Base-by-base conservation (phyloP, 1,284 basidiomycete genomes). In the Apiotrichum montevideense region DNA sequence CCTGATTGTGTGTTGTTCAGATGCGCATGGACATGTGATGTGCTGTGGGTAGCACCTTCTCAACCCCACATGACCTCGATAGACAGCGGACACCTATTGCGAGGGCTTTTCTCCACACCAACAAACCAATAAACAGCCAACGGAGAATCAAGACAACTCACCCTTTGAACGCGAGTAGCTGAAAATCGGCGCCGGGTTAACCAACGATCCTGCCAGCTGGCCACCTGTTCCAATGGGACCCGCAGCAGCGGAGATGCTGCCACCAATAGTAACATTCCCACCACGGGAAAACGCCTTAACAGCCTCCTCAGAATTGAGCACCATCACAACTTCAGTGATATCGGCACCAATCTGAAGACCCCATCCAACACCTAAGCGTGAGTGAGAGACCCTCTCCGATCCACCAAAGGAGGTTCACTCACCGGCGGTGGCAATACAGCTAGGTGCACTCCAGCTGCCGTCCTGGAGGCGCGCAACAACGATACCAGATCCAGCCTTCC, bases 211-310 rank as follows among this genome's bases (percentile, higher is more conserved):
- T 66, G 94, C 87, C 7, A 97, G 85, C 56, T 89, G 88, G 0
- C 89, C 95, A 9, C 96, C 96, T 0, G 94, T 97, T 0, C 95
- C 96, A 62, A 98, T 89, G 0, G 95, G 95, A 0, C 93, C 92
- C 8, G 90, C 91, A 0, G 87, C 81, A 1, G 89, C 90, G 52
- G 85, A 86, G 66, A 93, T 81, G 65, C 87, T 88, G 0, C 82
- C 82, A 3, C 96, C 95, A 55, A 99, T 88, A 4, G 95, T 98
- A 32, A 98, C 83, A 73, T 98, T 98, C 4, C 96, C 96, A 21
- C 92, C 92, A 58, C 92, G 82, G 0, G 91, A 90, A 79, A 98
- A 98, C 4, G 96, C 92, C 48, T 86, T 84, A 48, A 98, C 92
- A 32, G 95, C 94, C 61, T 98, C 95, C 64, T 96, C 90, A 63